Conservation (phyloP, 2,329 filamentous ascomycete genomes). For the Fusarium sp. region DNA sequence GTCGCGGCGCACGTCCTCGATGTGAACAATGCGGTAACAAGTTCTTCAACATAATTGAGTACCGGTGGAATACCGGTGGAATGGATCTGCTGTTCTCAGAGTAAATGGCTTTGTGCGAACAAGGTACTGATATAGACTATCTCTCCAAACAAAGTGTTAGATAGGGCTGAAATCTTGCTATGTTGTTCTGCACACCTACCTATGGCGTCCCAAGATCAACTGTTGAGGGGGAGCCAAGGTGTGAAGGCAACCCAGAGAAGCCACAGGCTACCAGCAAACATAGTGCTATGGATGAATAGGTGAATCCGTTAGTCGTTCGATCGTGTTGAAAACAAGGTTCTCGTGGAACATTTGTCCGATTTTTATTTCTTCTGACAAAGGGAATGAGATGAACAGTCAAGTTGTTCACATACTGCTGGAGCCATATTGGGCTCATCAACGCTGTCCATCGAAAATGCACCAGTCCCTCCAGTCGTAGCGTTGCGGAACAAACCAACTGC, state of each 20-base stretch:
- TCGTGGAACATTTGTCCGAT: slow-evolving; percentile 43
- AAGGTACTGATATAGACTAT: background rate
- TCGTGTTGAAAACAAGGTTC: slow-evolving; percentile 26
- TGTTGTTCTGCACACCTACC: slow-evolving; percentile 1
- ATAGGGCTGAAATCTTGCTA: background rate
- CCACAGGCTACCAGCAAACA: background rate
- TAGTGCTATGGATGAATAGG: background rate
- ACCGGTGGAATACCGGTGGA: background rate
- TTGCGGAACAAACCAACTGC: slow-evolving; percentile 33
- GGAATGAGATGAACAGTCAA: slow-evolving; percentile 39
- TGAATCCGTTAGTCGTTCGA: slow-evolving; percentile 19
- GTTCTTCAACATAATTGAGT: background rate
- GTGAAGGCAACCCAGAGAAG: slow-evolving; percentile 1
- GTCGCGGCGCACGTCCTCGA: background rate
- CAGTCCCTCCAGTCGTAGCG: slow-evolving; percentile 36
- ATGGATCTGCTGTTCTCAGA: background rate
- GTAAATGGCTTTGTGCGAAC: slow-evolving; percentile 14
- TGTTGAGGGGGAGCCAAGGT: background rate
- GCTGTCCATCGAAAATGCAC: slow-evolving; percentile 32
- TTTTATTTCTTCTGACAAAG: slow-evolving; percentile 46
- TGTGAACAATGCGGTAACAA: slow-evolving; percentile 10
- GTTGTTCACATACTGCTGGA: slow-evolving; percentile 36
- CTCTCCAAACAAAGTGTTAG: slow-evolving; percentile 5
- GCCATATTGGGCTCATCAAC: slow-evolving; percentile 30
- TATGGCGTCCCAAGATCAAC: background rate